These are phyloP conservation scores for Rhodamnia argentea DNA, from an alignment of 345 rosid species.

Conservation along the genomic window DNA sequence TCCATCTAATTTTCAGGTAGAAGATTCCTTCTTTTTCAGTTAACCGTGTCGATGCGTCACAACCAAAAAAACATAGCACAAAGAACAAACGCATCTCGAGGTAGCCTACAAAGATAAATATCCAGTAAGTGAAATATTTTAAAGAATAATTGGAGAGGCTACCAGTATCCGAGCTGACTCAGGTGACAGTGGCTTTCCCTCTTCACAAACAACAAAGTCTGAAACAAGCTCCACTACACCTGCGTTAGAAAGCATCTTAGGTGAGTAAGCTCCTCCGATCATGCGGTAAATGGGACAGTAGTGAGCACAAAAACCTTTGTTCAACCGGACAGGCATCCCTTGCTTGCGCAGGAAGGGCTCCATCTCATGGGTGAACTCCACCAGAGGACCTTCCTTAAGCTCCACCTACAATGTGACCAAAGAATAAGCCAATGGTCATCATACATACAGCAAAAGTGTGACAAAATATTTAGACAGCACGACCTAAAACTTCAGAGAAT, in stretches of 20 bases:
- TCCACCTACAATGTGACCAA: constrained; percentile 46
- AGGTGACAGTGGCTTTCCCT: constrained; percentile 86
- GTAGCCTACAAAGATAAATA: neutral
- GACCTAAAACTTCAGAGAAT: neutral
- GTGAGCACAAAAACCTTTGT: constrained; percentile 40
- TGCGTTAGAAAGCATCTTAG: constrained; percentile 7
- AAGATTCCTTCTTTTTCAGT: neutral
- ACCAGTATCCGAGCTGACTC: constrained; percentile 92
- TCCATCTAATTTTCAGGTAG: neutral
- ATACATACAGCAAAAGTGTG: neutral
- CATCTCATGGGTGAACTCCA: constrained; percentile 96
- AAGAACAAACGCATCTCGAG: neutral
- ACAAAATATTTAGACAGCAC: neutral
- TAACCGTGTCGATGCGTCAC: neutral
- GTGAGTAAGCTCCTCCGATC: neutral
- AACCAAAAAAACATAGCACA: neutral
- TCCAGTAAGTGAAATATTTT: neutral
- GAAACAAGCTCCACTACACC: constrained; percentile 89
- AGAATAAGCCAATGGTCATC: neutral
- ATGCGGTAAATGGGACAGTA: neutral
- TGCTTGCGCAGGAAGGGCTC: constrained; percentile 93
- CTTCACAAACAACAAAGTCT: constrained; percentile 84
- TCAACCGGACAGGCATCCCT: constrained; percentile 92
- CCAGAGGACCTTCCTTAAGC: constrained; percentile 74
- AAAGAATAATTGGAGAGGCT: neutral